Percentiles rank a stretch among this genome's conserved stretches.
phyloP scores from a whole-genome alignment of 108 stramenopile genomes.

The Skeletonema costatum region DNA sequence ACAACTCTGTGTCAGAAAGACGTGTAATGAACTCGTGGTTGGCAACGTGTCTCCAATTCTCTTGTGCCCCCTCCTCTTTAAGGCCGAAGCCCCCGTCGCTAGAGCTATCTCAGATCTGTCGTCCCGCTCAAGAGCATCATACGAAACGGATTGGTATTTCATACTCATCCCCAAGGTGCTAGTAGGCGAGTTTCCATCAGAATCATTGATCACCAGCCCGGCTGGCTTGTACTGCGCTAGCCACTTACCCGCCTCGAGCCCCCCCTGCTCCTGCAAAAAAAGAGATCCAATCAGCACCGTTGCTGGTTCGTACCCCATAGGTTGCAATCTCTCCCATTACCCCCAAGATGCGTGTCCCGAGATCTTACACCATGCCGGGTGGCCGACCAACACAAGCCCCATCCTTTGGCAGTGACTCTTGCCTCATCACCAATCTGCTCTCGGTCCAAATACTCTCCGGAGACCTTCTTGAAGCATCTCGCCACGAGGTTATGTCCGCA shows the following conservation, averaged over 20 bases:
- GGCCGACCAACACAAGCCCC: constrained; percentile 58
- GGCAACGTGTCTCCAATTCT: constrained; percentile 33
- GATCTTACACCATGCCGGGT: constrained; percentile 37
- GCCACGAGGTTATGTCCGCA: constrained; percentile 37
- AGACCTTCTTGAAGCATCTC: constrained; percentile 50
- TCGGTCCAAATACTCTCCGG: constrained; percentile 62
- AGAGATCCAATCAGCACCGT: constrained; percentile 87
- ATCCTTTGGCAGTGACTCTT: constrained; percentile 64
- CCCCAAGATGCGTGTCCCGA: constrained; percentile 74
- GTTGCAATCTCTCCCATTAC: constrained; percentile 61
- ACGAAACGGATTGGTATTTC: constrained; percentile 68
- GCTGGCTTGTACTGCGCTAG: constrained; percentile 49
- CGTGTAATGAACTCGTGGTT: constrained; percentile 2
- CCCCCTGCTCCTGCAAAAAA: too few species aligned
- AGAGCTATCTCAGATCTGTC: constrained; percentile 47
- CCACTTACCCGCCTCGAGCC: constrained; percentile 70
- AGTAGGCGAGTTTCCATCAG: constrained; percentile 65
- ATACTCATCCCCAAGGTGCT: constrained; percentile 52
- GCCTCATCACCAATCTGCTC: constrained; percentile 49
- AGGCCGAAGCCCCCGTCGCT: constrained; percentile 63
- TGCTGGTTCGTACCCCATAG: constrained; percentile 42
- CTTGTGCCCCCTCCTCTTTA: constrained; percentile 68
- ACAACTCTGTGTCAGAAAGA: constrained; percentile 2
- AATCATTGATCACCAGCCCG: constrained; percentile 36
- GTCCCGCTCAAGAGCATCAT: constrained; percentile 58